A percentile compares a stretch with the other conserved stretches of the same genome.
Evolutionary conservation across 2,329 filamentous ascomycete species (phyloP).

Genomic region (Aspergillus tamarii): DNA sequence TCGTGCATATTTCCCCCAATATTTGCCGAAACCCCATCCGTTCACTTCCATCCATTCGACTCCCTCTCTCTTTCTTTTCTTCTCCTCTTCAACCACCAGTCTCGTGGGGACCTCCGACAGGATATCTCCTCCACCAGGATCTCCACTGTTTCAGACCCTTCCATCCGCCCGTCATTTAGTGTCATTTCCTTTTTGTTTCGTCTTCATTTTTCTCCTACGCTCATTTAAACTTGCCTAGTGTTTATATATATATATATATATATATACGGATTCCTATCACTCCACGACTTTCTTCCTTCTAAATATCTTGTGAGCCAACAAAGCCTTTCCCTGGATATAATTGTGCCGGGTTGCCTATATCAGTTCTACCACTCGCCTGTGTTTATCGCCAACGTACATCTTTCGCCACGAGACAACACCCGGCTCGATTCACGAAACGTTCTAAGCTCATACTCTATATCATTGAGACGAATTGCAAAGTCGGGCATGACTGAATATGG

Average conservation of each 20-base stretch:
- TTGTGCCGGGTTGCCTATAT: background rate
- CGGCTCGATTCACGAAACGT: background rate
- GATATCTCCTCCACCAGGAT: background rate
- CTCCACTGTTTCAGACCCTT: background rate
- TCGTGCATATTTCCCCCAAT: background rate
- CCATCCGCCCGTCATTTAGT: background rate
- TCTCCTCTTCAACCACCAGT: background rate
- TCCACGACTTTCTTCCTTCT: background rate
- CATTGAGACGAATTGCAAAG: background rate
- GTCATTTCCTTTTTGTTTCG: background rate
- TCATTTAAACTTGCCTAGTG: background rate
- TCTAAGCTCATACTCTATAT: background rate
- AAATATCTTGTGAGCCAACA: background rate
- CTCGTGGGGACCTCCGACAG: background rate
- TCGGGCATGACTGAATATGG: background rate
- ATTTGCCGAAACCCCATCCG: constrained; percentile 1
- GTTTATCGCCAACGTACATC: background rate
- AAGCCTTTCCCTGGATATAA: background rate
- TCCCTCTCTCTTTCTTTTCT: background rate
- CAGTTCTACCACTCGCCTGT: background rate
- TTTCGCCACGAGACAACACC: too few relatives aligned
- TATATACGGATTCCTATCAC: background rate
- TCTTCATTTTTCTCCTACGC: background rate
- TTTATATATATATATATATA: background rate
- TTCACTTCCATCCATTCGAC: background rate